Base-by-base conservation (phyloP, 768 basidiomycete genomes). In the Calocybe cyanea region DNA sequence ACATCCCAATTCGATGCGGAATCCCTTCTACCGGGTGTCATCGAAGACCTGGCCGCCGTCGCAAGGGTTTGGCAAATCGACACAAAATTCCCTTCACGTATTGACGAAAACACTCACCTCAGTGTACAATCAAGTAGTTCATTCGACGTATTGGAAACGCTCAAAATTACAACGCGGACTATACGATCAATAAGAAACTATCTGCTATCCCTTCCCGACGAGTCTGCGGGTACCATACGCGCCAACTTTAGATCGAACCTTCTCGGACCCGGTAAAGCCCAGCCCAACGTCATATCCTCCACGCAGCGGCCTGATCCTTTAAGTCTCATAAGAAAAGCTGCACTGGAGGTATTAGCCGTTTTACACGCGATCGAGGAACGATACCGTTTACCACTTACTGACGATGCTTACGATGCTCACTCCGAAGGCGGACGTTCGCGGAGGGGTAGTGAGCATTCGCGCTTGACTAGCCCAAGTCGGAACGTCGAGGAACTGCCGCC, bases 171-270 rank as follows among this genome's bases (percentile, higher is more conserved):
- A 0, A 92, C 91, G 6, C 77, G 75, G 32, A 81, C 87, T 3
- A 81, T 96, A 38, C 81, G 92, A 25, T 83, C 85, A 11, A 85
- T 90, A 24, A 78, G 92, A 10, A 89, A 89, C 60, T 93, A 92
- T 61, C 68, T 92, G 15, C 69, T 93, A 24, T 81, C 86, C 0
- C 77, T 93, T 11, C 91, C 90, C 0, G 83, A 91, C 57, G 87
- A 91, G 46, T 77, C 75, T 1, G 69, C 78, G 13, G 77, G 70
- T 7, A 73, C 77, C 1, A 71, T 76, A 57, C 73, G 72, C 31
- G 69, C 72, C 37, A 69, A 83, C 18, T 88, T 81, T 63, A 75
- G 83, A 30, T 77, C 76, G 37, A 74, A 70, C 18, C 69, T 63
- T 41, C 71, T 72, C 20, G 65, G 57, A 10, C 67, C 63, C 38